Evolutionary conservation across 805 yeast species (phyloP), one percentile per base, ranked within the genome.

Genomic region (Millerago galiae): DNA sequence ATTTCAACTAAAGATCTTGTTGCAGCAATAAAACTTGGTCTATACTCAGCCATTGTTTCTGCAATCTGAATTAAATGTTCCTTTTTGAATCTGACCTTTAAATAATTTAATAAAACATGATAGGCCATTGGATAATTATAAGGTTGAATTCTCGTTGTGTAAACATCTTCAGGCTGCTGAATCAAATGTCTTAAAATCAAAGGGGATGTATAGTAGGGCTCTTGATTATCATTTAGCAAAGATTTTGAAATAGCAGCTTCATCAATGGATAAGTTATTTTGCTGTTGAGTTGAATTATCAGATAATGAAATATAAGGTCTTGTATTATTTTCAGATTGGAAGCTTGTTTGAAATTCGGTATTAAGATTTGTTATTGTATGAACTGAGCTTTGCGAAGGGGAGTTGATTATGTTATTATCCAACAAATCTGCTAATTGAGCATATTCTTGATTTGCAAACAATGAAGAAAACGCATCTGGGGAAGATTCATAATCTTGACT

Each of bases 121-220:
- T 84, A 91, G 3, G 96, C 96, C n/a, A 86, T 83, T 1, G 96
- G 91, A 55, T 93, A 91, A n/a, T 90, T 77, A 56, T 84, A 91
- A 1, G 98, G 96, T 36, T 69, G 72, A 10, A 68, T 72, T n/a
- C 88, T 84, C 32, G 77, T 70, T 9, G 81, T 78, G 62, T 93
- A 93, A n/a, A 91, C 83, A 51, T 84, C 91, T 54, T 79, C 79
- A 0, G 93, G 91, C 42, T 80, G 74, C 60, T 67, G 75, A 46
- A 77, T 75, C 13, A 77, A 62, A 54, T 79, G 80, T 46, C 81
- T 71, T 43, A 78, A 66, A 11, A 74, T 66, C 44, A 79, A 56
- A 7, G 85, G 85, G 4, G 81, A 71, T 4, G 79, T 71, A 55
- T 77, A 79, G 38, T 69, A 74, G 10, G 62, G 49, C 4, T 46